Conservation (phyloP, 2,329 filamentous ascomycete species). For the Colletotrichum liriopes region DNA sequence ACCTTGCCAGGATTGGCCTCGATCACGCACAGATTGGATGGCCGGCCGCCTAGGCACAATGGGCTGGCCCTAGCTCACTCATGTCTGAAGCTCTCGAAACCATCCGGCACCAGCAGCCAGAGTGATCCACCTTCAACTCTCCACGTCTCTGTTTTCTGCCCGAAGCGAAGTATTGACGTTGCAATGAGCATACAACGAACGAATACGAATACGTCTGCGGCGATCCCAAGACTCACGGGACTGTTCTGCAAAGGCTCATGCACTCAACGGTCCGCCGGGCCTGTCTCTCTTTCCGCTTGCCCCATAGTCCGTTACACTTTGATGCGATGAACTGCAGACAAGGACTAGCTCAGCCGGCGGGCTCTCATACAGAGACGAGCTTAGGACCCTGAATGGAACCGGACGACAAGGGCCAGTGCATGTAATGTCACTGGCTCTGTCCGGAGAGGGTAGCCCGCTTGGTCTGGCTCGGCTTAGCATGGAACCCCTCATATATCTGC, state of each 20-base stretch:
- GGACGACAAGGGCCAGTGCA: conserved; percentile 6
- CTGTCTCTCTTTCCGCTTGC: not conserved
- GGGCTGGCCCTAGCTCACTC: not conserved
- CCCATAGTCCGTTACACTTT: not conserved
- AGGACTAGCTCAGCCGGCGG: not conserved
- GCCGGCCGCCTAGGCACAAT: not conserved
- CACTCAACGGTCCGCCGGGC: not conserved
- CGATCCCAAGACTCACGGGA: not conserved
- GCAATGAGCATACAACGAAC: conserved; percentile 7
- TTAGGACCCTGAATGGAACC: not conserved
- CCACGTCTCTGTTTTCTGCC: not conserved
- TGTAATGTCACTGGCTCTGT: not conserved
- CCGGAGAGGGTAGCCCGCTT: conserved; percentile 11
- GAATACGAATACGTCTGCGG: conserved; percentile 31
- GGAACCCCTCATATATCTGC: not conserved
- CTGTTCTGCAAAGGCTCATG: not conserved
- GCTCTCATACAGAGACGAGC: not conserved
- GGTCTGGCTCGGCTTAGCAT: not conserved
- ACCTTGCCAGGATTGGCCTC: too few relatives aligned
- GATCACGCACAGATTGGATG: too few relatives aligned
- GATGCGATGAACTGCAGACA: not conserved
- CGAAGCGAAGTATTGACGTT: not conserved
- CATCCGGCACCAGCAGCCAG: not conserved
- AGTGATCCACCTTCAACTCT: not conserved
- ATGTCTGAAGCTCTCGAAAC: not conserved